Conservation (phyloP, 1,284 basidiomycete species). For the Takashimella koratensis region DNA sequence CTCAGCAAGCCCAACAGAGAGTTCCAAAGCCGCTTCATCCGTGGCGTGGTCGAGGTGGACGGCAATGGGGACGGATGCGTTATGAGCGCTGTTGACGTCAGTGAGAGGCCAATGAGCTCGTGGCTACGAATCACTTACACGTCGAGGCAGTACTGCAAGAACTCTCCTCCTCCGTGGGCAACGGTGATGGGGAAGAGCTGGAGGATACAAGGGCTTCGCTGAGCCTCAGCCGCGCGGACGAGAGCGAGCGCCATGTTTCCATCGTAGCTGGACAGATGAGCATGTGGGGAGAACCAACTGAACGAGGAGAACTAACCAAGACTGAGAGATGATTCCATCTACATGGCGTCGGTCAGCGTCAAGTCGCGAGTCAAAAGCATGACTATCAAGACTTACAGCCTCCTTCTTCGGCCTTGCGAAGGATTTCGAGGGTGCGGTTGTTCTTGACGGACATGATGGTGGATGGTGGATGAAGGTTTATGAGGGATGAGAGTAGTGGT, state of each 20-base stretch:
- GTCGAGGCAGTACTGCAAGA: slow-evolving; percentile 36
- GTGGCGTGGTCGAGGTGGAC: slow-evolving; percentile 52
- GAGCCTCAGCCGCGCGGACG: slow-evolving; percentile 43
- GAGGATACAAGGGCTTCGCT: slow-evolving; percentile 43
- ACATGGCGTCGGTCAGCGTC: background rate
- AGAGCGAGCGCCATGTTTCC: slow-evolving; percentile 40
- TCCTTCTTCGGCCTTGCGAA: slow-evolving; percentile 43
- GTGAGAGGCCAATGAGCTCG: background rate
- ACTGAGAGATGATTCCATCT: slow-evolving; percentile 41
- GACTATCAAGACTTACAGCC: slow-evolving; percentile 28
- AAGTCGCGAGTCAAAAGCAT: background rate
- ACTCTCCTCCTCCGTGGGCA: slow-evolving; percentile 28
- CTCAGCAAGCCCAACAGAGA: slow-evolving; percentile 47
- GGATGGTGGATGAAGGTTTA: no score
- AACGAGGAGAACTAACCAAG: slow-evolving; percentile 19
- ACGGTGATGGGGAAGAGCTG: slow-evolving; percentile 46
- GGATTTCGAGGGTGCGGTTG: slow-evolving; percentile 47
- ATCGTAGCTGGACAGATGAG: slow-evolving; percentile 36
- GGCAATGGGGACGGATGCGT: slow-evolving; percentile 49
- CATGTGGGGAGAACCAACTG: no score
- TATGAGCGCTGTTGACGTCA: slow-evolving; percentile 51
- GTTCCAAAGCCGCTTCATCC: slow-evolving; percentile 50
- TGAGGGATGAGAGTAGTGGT: no score
- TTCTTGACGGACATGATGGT: slow-evolving; percentile 28
- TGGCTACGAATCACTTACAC: slow-evolving; percentile 22